Conservation (phyloP, 2,329 filamentous ascomycete genomes). For the Metarhizium robertsii region DNA sequence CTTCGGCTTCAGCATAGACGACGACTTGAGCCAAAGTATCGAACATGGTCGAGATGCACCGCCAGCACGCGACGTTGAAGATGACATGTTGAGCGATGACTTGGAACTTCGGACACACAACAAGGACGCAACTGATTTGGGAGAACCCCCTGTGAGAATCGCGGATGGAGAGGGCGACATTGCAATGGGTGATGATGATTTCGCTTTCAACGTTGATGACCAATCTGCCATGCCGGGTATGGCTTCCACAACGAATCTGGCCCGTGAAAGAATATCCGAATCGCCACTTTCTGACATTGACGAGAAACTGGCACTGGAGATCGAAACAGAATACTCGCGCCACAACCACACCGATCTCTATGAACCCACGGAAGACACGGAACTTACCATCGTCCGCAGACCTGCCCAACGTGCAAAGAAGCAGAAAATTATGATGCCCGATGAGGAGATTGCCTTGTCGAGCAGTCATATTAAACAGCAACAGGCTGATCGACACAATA, state of each 20-base stretch:
- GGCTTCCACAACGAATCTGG: slow-evolving; percentile 35
- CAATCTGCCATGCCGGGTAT: slow-evolving; percentile 46
- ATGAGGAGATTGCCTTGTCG: slow-evolving; percentile 69
- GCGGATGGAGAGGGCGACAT: slow-evolving; percentile 57
- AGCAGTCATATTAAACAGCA: slow-evolving; percentile 74
- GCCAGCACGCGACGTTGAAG: slow-evolving; percentile 54
- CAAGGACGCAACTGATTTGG: slow-evolving; percentile 47
- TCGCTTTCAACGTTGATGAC: slow-evolving; percentile 54
- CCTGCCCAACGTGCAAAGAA: slow-evolving; percentile 64
- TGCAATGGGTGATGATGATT: slow-evolving; percentile 51
- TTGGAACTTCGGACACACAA: slow-evolving; percentile 47
- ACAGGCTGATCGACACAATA: slow-evolving; percentile 76
- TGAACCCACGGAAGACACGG: slow-evolving; percentile 49
- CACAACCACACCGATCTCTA: slow-evolving; percentile 50
- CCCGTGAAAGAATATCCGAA: slow-evolving; percentile 55
- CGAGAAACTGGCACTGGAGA: slow-evolving; percentile 49
- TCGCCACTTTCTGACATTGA: slow-evolving; percentile 63
- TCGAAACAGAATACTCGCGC: slow-evolving; percentile 48
- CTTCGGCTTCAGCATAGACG: slow-evolving; percentile 64
- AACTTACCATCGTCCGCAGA: slow-evolving; percentile 52
- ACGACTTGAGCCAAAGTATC: slow-evolving; percentile 58
- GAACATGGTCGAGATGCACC: slow-evolving; percentile 88
- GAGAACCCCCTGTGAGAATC: slow-evolving; percentile 50
- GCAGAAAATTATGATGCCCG: slow-evolving; percentile 74
- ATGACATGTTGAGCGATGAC: slow-evolving; percentile 56